A percentile compares a stretch with the other conserved stretches of the same genome.
These are phyloP conservation scores for Leonotis leonurus DNA, from an alignment of 257 asterid genomes.

Conservation along the genomic window DNA sequence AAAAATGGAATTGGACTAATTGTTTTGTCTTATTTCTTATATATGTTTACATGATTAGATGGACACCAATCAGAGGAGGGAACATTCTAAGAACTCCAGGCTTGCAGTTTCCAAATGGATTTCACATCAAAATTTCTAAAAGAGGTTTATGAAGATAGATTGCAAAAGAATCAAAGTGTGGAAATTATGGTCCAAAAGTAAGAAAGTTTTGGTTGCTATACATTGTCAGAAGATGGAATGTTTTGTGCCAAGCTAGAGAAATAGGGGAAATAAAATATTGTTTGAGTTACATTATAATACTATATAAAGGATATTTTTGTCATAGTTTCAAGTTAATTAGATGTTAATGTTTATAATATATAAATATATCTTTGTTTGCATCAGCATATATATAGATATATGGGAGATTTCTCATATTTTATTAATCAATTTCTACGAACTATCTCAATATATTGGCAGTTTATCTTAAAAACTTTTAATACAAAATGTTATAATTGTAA, in stretches of 20 bases:
- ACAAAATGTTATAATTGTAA: too few species aligned
- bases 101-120: constrained; percentile 79
- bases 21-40: not conserved
- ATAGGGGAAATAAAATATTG: not conserved
- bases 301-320: too few species aligned
- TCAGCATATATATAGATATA: too few species aligned
- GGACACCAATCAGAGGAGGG: constrained; percentile 63
- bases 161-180: constrained; percentile 7
- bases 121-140: constrained; percentile 40
- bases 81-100: constrained; percentile 77
- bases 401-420: too few species aligned
- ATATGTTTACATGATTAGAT: constrained; percentile 37
- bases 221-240: constrained; percentile 3
- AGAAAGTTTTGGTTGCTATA: constrained; percentile 20
- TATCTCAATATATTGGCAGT: too few species aligned
- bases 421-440: too few species aligned
- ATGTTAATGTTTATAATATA: too few species aligned
- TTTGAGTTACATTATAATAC: too few species aligned
- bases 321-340: too few species aligned
- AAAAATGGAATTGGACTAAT: not conserved
- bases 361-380: too few species aligned
- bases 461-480: too few species aligned
- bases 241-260: constrained; percentile 7
- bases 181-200: constrained; percentile 17
- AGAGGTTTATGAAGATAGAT: constrained; percentile 18